Evolutionary conservation across 176 grass and related monocot species (phyloP).

Genomic region (Carex parvula): DNA sequence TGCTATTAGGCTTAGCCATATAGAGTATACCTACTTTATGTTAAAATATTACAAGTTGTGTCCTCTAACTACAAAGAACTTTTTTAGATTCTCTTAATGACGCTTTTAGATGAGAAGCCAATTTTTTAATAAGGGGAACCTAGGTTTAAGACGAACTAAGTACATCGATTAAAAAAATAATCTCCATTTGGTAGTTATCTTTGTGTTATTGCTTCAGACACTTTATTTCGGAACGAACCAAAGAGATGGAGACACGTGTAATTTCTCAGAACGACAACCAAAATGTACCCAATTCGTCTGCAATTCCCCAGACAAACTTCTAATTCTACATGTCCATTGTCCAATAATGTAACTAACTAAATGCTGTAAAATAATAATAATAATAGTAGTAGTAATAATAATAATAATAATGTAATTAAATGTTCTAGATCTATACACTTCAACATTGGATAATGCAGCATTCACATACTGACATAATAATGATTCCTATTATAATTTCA

Average conservation of each 20-base stretch:
- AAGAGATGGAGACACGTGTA: background rate
- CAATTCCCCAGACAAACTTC: background rate
- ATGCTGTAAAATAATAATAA: no score
- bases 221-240: background rate
- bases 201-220: background rate
- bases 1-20: background rate
- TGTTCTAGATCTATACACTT: background rate
- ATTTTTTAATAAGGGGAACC: background rate
- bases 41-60: background rate
- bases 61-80: background rate
- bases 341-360: background rate
- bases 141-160: slow-evolving; percentile 10
- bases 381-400: no score
- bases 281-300: background rate
- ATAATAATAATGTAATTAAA: background rate
- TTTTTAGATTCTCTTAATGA: slow-evolving; percentile 7
- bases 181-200: background rate
- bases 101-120: background rate
- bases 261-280: background rate
- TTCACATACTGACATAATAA: no score
- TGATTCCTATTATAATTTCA: no score
- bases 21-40: background rate
- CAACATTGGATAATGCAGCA: background rate
- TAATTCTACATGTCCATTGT: background rate
- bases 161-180: background rate